Base-by-base conservation (phyloP, 495 filamentous ascomycete species). In the Hypomontagnella submonticulosa region DNA sequence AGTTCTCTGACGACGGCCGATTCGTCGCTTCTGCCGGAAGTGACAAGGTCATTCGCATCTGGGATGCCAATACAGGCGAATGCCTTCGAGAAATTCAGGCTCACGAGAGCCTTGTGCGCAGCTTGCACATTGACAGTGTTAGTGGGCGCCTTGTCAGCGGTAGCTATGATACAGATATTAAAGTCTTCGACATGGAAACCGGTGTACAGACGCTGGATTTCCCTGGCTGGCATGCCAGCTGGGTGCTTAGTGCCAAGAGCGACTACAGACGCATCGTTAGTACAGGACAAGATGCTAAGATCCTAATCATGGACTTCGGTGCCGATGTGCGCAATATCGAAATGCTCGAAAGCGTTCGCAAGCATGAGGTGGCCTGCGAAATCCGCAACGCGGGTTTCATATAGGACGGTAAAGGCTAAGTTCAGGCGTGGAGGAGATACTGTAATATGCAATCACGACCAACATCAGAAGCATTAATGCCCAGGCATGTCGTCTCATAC, bases 201-300 rank as follows among this genome's bases (percentile, higher is more conserved):
- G 93, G 93, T 27, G 80, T 86, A 44, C 79, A 88, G 37, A 82
- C 91, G 30, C 83, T 93, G 48, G 85, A 90, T 59, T 90, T 97
- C 62, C 89, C 90, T 13, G 88, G 90, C 53, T 98, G 92, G 92
- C 95, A 96, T 37, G 89, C 89, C 12, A 96, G 92, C 70, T 98
- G 96, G 96, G 96, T 97, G 68, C 77, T 99, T 40, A 92, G 90
- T 61, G 95, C 96, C 20, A 97, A 98, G 79, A 90, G 90, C 32
- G 95, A 99, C 74, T 97, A 97, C 73, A 82, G 94, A 46, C 85
- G 95, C 34, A 93, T 99, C 57, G 89, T 99, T 42, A 92, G 90
- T 55, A 96, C 96, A 0, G 93, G 92, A 40, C 95, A 99, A 76
- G 93, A 98, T 69, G 89, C 92, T 8, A 88, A 94, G 65, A 90